Evolutionary conservation across 768 basidiomycete genomes (phyloP).

Genomic region (Glaciozyma martinii): DNA sequence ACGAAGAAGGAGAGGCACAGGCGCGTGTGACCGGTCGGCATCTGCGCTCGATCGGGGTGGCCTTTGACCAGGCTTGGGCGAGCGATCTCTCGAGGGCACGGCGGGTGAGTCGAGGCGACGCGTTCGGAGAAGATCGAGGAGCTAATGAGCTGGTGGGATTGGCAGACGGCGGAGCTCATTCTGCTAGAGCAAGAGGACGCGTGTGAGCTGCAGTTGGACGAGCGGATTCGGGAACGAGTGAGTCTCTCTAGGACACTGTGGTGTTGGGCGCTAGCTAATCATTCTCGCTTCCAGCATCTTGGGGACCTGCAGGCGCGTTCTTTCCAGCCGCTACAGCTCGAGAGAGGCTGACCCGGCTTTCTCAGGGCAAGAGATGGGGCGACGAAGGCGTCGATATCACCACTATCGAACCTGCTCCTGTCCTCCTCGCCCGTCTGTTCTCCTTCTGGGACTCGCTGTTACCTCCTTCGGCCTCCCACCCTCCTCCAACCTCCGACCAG

Average conservation of each 20-base stretch:
- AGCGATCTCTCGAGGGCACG: slow-evolving; percentile 22
- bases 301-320: slow-evolving; percentile 21
- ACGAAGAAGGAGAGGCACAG: slow-evolving; percentile 35
- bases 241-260: not conserved
- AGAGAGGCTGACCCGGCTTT: not conserved
- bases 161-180: slow-evolving; percentile 23
- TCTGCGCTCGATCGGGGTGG: not conserved
- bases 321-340: not conserved
- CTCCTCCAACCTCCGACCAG: not conserved
- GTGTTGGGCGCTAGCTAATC: not conserved
- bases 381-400: slow-evolving; percentile 7
- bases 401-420: slow-evolving; percentile 11
- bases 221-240: slow-evolving; percentile 27
- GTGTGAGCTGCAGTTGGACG: slow-evolving; percentile 3
- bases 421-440: slow-evolving; percentile 12
- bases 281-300: slow-evolving; percentile 8
- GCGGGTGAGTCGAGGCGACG: not conserved
- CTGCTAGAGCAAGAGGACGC: not conserved
- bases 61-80: slow-evolving; percentile 13
- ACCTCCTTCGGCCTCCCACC: not conserved
- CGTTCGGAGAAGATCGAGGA: not conserved
- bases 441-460: slow-evolving; percentile 25
- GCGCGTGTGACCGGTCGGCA: slow-evolving; percentile 28
- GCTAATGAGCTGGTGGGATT: not conserved
- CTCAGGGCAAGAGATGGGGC: slow-evolving; percentile 20